Evolutionary conservation across 164 flowering plant genomes (phyloP).

Genomic region (Umbilicus rupestris): DNA sequence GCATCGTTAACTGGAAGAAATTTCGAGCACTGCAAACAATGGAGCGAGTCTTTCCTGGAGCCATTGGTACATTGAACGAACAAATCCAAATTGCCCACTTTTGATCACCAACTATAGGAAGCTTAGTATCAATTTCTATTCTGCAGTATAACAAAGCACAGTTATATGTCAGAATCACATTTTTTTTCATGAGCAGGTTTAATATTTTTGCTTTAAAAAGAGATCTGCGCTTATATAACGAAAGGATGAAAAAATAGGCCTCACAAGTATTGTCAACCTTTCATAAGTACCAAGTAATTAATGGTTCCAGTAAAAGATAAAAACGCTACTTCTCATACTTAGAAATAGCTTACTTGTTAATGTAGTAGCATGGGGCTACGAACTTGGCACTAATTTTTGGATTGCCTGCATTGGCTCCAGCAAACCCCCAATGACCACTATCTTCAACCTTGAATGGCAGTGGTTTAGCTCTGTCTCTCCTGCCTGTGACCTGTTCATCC

Average conservation of each 20-base stretch:
- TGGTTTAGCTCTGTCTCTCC: constrained; percentile 96
- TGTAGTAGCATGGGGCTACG: constrained; percentile 82
- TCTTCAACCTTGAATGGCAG: constrained; percentile 77
- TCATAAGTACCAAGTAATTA: background rate
- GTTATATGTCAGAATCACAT: background rate
- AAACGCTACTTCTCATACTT: background rate
- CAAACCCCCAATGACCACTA: constrained; percentile 83
- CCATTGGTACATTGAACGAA: constrained; percentile 97
- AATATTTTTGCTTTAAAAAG: background rate
- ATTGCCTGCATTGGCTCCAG: constrained; percentile 78
- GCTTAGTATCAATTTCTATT: constrained; percentile 83
- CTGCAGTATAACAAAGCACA: constrained; percentile 21
- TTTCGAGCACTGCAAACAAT: constrained; percentile 98
- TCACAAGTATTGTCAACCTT: background rate
- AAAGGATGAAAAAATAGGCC: background rate
- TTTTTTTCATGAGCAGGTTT: background rate
- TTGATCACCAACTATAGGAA: constrained; percentile 83
- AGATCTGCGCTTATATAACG: background rate
- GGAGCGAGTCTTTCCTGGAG: constrained; percentile 98
- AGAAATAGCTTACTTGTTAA: constrained; percentile 55
- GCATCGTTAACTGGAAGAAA: constrained; percentile 84
- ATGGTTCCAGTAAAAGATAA: background rate
- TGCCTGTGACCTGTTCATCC: constrained; percentile 72
- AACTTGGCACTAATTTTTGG: constrained; percentile 73
- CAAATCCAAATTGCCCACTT: constrained; percentile 97